Evolutionary conservation across 1,284 basidiomycete species (phyloP).

Genomic region (Cutaneotrichosporon dermatis): DNA sequence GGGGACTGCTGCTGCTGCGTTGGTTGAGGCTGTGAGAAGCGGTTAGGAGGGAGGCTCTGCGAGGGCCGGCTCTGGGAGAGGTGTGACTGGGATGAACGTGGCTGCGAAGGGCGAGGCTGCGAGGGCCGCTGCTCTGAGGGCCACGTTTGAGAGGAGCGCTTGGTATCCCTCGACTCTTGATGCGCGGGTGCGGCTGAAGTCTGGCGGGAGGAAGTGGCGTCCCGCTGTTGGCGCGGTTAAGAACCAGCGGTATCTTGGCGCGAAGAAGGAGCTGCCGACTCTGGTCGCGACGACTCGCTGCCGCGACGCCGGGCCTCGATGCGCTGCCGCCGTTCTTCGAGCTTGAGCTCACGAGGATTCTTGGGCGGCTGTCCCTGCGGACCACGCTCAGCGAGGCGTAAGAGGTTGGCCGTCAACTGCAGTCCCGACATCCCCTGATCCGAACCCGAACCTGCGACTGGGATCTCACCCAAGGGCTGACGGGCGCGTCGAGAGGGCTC

Average conservation of each 20-base stretch:
- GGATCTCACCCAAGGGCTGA: not conserved
- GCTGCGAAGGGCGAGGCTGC: too few relatives aligned
- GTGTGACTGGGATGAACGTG: not conserved
- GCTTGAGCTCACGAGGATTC: not conserved
- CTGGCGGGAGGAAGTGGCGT: too few relatives aligned
- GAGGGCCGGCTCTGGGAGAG: not conserved
- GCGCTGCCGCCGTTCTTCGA: not conserved
- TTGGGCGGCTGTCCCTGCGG: not conserved
- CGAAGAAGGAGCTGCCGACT: too few relatives aligned
- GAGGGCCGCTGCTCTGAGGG: too few relatives aligned
- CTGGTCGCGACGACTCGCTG: not conserved
- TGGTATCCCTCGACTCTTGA: too few relatives aligned
- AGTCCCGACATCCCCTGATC: not conserved
- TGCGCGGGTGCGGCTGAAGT: too few relatives aligned
- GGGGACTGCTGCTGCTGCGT: not conserved
- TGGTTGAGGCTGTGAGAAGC: not conserved
- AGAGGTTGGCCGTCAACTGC: constrained; percentile 5
- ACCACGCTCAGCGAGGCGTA: not conserved
- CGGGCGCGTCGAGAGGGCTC: not conserved
- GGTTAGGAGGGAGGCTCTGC: not conserved
- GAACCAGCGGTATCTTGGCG: too few relatives aligned
- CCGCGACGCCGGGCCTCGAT: not conserved
- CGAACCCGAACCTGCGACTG: not conserved
- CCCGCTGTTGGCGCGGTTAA: too few relatives aligned
- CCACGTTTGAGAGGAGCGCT: too few relatives aligned